Conservation (phyloP, 139 green algal genomes). For the Protoeuglena noctilucae region DNA sequence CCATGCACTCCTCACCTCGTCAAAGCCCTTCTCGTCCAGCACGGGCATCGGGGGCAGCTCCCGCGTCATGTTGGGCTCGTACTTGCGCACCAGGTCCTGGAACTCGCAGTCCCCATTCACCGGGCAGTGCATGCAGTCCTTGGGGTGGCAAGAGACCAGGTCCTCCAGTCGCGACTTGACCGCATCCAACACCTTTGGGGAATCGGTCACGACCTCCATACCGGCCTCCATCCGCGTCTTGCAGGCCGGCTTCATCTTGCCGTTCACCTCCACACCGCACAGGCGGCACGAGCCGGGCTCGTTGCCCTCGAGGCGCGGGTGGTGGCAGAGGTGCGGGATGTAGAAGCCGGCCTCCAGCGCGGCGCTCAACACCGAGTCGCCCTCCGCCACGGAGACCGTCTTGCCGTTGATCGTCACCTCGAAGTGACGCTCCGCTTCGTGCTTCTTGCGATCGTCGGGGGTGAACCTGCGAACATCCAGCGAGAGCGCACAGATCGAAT, state of each 20-base stretch:
- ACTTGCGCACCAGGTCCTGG: constrained; percentile 23
- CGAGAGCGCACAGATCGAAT: too few species aligned
- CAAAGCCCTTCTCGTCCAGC: background rate
- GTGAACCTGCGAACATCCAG: too few species aligned
- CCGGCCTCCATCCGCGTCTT: constrained; percentile 19
- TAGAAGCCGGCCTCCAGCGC: background rate
- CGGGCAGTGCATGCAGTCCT: constrained; percentile 33
- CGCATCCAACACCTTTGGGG: constrained; percentile 5
- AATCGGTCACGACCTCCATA: constrained; percentile 19
- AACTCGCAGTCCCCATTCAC: constrained; percentile 30
- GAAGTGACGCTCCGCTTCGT: too few species aligned
- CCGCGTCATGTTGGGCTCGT: too few species aligned
- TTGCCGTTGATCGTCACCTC: background rate
- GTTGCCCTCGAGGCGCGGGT: constrained; percentile 5
- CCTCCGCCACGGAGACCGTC: background rate
- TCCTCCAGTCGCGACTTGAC: constrained; percentile 16
- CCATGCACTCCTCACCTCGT: too few species aligned
- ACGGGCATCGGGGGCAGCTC: too few species aligned
- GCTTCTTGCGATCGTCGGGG: too few species aligned
- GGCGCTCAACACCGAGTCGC: background rate
- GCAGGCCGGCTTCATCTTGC: constrained; percentile 21
- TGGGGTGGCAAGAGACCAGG: constrained; percentile 23
- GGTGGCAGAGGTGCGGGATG: constrained; percentile 1
- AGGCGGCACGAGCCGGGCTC: constrained; percentile 21
- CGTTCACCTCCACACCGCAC: constrained; percentile 24